Base-by-base conservation (phyloP, 2,329 filamentous ascomycete genomes). In the Ceratocystis harringtonii region DNA sequence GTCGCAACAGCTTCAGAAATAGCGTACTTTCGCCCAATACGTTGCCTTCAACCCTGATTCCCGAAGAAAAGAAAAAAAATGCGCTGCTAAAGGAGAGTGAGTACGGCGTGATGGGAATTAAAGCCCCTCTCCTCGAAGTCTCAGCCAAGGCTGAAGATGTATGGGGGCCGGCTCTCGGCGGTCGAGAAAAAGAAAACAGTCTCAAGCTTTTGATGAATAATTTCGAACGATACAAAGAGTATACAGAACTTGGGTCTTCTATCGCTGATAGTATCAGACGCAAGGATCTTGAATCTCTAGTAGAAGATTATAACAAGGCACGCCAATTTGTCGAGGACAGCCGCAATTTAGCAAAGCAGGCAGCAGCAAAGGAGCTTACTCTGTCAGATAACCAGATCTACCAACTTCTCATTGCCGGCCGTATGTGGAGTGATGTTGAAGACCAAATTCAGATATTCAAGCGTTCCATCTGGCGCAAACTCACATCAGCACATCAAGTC, bases 71-170 rank as follows among this genome's bases (percentile, higher is more conserved):
- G 69, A 90, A 87, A 75, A 96, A 96, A 79, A 96, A 95, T 73
- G 91, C 94, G 0, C 79, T 97, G 60, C 82, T 87, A 48, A 96
- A 96, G 74, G 92, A 96, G 76, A 95, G 90, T 70, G 91, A 95
- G 71, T 95, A 92, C 72, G 91, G 91, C 63, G 86, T 95, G 6
- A 79, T 87, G 72, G 91, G 90, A 10, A 96, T 99, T 75, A 95
- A 95, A 73, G 83, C 81, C 1, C 92, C 94, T 19, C 78, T 99
- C 65, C 80, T 94, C 8, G 94, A 97, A 71, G 90, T 95, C 10
- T 90, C 90, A 0, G 88, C 91, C 68, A 96, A 96, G 75, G 94
- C 92, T 0, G 91, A 97, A 74, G 94, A 99, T 71, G 89, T 99
- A 7, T 99, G 95, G 92, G 94, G 94, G 0, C 94, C 94, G 1